These are phyloP conservation scores for Laburnicola sp. DNA, from an alignment of 2,329 filamentous ascomycete genomes.

Conservation along the genomic window DNA sequence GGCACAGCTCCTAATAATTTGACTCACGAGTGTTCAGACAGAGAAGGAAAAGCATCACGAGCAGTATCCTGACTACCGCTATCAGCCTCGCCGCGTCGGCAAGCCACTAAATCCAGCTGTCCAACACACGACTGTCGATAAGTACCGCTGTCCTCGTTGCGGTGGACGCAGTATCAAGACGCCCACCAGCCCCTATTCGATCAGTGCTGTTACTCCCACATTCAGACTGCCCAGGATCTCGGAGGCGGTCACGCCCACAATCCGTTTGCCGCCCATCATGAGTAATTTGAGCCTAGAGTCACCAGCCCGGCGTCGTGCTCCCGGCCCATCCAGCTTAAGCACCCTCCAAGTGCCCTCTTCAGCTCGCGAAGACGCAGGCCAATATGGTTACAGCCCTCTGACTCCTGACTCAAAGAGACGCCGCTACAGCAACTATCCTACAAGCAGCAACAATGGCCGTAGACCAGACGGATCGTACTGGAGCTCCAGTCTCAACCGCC, in stretches of 20 bases:
- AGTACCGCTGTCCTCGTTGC: constrained; percentile 67
- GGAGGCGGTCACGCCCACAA: constrained; percentile 38
- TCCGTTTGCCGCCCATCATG: constrained; percentile 42
- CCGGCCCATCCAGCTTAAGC: constrained; percentile 32
- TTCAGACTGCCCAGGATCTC: constrained; percentile 44
- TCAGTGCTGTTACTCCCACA: constrained; percentile 48
- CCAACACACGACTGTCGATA: constrained; percentile 47
- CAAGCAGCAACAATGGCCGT: constrained; percentile 53
- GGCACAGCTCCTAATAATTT: neutral
- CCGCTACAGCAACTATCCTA: constrained; percentile 41
- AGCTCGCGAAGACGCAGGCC: constrained; percentile 27
- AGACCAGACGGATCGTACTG: constrained; percentile 59
- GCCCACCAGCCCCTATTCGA: constrained; percentile 60
- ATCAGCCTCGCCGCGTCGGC: constrained; percentile 71
- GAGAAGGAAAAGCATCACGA: constrained; percentile 88
- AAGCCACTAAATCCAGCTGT: constrained; percentile 37
- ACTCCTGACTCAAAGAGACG: constrained; percentile 43
- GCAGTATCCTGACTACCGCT: constrained; percentile 91
- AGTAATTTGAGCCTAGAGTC: constrained; percentile 48
- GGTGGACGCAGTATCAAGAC: constrained; percentile 68
- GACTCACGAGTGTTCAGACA: constrained; percentile 56
- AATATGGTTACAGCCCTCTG: constrained; percentile 38
- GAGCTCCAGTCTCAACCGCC: constrained; percentile 27
- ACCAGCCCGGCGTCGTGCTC: constrained; percentile 30
- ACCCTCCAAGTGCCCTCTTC: constrained; percentile 32